Conservation (phyloP, 495 filamentous ascomycete species). For the Hypomontagnella submonticulosa region DNA sequence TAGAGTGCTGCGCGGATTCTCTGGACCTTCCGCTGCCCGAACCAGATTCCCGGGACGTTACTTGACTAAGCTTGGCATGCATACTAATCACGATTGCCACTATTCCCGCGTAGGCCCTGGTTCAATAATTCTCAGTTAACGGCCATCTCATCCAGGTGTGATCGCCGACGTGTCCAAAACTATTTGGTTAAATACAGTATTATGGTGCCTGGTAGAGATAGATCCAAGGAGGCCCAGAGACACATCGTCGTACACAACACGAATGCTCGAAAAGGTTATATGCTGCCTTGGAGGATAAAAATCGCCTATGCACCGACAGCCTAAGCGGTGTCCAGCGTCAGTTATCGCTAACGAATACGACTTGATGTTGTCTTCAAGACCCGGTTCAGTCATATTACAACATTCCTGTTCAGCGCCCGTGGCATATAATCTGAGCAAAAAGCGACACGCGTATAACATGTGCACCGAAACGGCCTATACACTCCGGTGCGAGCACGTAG, state of each 20-base stretch:
- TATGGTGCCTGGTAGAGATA: too few species aligned
- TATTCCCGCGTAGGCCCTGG: slow-evolving; percentile 25
- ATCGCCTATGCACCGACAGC: slow-evolving; percentile 17
- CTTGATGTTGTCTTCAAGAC: neutral
- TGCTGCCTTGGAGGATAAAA: slow-evolving; percentile 26
- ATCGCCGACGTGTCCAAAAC: slow-evolving; percentile 28
- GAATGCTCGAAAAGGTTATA: neutral
- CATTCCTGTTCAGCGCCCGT: slow-evolving; percentile 2
- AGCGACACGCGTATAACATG: slow-evolving; percentile 34
- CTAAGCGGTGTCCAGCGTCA: neutral
- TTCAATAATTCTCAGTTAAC: slow-evolving; percentile 29
- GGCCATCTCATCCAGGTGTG: slow-evolving; percentile 11
- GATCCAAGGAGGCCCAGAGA: neutral
- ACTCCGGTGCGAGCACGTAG: slow-evolving; percentile 53
- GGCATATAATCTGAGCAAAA: neutral
- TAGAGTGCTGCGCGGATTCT: slow-evolving; percentile 31
- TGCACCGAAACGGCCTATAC: slow-evolving; percentile 52
- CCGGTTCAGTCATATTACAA: neutral
- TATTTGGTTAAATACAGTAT: neutral
- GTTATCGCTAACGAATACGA: neutral
- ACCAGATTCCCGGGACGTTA: slow-evolving; percentile 27
- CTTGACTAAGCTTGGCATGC: slow-evolving; percentile 15
- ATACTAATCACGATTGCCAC: slow-evolving; percentile 5
- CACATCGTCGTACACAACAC: slow-evolving; percentile 18
- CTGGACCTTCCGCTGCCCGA: slow-evolving; percentile 22